A percentile compares a stretch with the other conserved stretches of the same genome.
Conservation (phyloP, 768 basidiomycete species). For the Boletus tylopilopsis region DNA sequence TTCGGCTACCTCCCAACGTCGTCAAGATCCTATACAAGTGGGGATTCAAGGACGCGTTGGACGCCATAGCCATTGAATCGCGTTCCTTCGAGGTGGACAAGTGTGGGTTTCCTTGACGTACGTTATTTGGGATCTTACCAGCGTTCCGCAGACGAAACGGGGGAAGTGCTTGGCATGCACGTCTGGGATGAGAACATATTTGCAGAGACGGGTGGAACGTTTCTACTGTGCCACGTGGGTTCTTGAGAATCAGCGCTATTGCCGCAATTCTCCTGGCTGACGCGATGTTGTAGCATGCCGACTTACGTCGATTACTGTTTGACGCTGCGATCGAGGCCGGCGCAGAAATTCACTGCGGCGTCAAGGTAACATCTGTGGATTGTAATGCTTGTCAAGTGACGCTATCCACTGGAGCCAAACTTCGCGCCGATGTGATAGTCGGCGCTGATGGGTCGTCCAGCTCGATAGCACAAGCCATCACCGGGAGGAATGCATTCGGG, state of each 20-base stretch:
- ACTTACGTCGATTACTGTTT: slow-evolving; percentile 46
- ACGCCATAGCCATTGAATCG: slow-evolving; percentile 29
- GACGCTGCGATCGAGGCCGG: slow-evolving; percentile 45
- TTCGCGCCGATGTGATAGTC: slow-evolving; percentile 51
- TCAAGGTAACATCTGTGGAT: slow-evolving; percentile 36
- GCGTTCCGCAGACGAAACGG: slow-evolving; percentile 37
- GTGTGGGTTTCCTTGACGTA: slow-evolving; percentile 19
- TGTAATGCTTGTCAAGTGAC: slow-evolving; percentile 32
- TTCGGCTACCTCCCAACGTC: slow-evolving; percentile 56
- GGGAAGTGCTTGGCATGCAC: slow-evolving; percentile 42
- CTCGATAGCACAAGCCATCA: slow-evolving; percentile 33
- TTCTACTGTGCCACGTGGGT: slow-evolving; percentile 47
- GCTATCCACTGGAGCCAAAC: slow-evolving; percentile 38
- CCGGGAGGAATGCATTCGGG: slow-evolving; percentile 29
- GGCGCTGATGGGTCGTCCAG: slow-evolving; percentile 59
- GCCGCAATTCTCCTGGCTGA: background rate
- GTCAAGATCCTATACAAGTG: slow-evolving; percentile 53
- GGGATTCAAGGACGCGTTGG: slow-evolving; percentile 46
- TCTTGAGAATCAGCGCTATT: background rate
- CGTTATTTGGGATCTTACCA: background rate
- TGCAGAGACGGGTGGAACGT: slow-evolving; percentile 45
- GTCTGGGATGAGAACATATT: slow-evolving; percentile 47
- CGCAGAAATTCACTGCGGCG: slow-evolving; percentile 42
- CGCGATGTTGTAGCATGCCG: slow-evolving; percentile 41
- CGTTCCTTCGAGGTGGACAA: slow-evolving; percentile 22